A percentile compares a stretch with the other conserved stretches of the same genome.
Evolutionary conservation across 129 eudicot genomes (phyloP).

Genomic region (Arctium lappa): DNA sequence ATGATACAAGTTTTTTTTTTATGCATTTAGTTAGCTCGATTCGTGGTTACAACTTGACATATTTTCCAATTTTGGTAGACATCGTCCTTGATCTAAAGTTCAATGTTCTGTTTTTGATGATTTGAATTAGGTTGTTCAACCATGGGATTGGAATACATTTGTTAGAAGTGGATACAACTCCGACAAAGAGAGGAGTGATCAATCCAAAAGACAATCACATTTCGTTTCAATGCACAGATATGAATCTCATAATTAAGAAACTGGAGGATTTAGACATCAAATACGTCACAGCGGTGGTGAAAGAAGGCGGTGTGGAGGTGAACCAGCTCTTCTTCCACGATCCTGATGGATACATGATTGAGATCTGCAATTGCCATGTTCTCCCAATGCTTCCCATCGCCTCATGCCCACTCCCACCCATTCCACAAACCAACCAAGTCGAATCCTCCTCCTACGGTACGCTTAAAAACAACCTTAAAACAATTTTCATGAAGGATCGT

Average conservation of each 20-base stretch:
- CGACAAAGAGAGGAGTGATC: constrained; percentile 38
- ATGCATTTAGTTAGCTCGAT: background rate
- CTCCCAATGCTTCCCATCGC: constrained; percentile 59
- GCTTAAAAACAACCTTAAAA: background rate
- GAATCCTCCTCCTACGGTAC: constrained; percentile 34
- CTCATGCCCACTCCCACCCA: constrained; percentile 34
- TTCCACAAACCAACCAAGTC: background rate
- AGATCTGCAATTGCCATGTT: constrained; percentile 76
- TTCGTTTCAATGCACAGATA: constrained; percentile 57
- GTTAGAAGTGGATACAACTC: constrained; percentile 40
- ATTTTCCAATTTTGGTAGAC: too few relatives aligned
- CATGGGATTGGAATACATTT: constrained; percentile 79
- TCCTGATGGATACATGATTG: constrained; percentile 78
- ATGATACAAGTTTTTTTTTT: constrained; percentile 33
- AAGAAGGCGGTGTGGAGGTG: constrained; percentile 60
- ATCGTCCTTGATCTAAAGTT: too few relatives aligned
- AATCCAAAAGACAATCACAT: constrained; percentile 81
- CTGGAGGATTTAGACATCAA: constrained; percentile 42
- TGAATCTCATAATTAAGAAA: constrained; percentile 39
- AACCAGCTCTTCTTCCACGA: constrained; percentile 77
- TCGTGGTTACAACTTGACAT: background rate
- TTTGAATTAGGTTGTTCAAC: constrained; percentile 50
- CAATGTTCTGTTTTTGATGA: background rate
- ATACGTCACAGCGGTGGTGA: constrained; percentile 49
- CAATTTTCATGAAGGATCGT: too few relatives aligned